Conservation (phyloP, 495 filamentous ascomycete species). For the Hamigera avellanea region DNA sequence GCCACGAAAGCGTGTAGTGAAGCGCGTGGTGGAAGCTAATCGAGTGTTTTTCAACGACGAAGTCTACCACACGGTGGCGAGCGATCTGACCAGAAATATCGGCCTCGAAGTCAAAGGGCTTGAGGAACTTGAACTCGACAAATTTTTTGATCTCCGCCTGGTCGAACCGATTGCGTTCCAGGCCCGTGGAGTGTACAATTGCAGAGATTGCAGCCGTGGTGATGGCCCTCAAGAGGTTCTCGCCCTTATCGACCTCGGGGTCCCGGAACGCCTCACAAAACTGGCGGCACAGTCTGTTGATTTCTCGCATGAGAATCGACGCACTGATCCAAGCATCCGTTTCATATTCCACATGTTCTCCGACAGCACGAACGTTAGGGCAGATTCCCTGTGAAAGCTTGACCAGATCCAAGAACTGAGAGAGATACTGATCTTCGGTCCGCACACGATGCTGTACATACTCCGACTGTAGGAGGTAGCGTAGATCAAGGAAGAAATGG, state of each 20-base stretch:
- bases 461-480: slow-evolving; percentile 75
- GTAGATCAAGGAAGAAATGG: slow-evolving; percentile 90
- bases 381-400: slow-evolving; percentile 95
- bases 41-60: slow-evolving; percentile 72
- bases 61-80: slow-evolving; percentile 61
- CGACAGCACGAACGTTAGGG: slow-evolving; percentile 81
- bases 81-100: slow-evolving; percentile 26
- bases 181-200: slow-evolving; percentile 74
- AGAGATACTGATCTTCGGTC: slow-evolving; percentile 70
- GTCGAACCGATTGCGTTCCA: slow-evolving; percentile 76
- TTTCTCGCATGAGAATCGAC: slow-evolving; percentile 84
- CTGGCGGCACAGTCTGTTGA: slow-evolving; percentile 82
- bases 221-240: slow-evolving; percentile 61
- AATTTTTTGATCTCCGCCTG: slow-evolving; percentile 84
- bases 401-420: slow-evolving; percentile 91
- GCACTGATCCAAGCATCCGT: slow-evolving; percentile 97
- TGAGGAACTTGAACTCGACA: slow-evolving; percentile 63
- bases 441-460: slow-evolving; percentile 77
- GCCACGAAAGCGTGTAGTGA: slow-evolving; percentile 95
- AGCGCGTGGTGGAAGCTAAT: slow-evolving; percentile 98
- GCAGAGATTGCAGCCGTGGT: slow-evolving; percentile 62
- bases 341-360: slow-evolving; percentile 96
- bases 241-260: slow-evolving; percentile 43
- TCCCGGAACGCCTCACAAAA: slow-evolving; percentile 77
- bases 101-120: slow-evolving; percentile 69